Percentiles rank a stretch among this genome's conserved stretches.
phyloP scores from a whole-genome alignment of 257 asterid genomes.

The Nicotiana attenuata region DNA sequence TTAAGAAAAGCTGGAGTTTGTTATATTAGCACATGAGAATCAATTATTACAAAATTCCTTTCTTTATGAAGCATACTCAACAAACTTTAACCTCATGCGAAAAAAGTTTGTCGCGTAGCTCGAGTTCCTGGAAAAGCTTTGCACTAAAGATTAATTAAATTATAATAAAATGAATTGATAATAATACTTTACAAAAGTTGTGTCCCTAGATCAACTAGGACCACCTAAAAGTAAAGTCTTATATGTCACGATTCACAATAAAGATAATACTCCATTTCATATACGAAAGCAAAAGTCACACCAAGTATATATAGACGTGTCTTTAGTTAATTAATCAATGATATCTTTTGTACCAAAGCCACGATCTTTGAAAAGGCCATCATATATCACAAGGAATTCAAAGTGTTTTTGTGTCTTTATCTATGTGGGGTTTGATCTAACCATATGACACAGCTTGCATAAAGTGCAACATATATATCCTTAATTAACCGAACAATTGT shows the following conservation, averaged over 20 bases:
- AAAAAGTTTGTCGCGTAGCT: not conserved
- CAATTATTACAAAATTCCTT: not conserved
- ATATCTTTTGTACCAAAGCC: not conserved
- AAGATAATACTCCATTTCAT: no score
- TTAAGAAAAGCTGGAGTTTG: not conserved
- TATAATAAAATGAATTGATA: not conserved
- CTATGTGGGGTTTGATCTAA: not conserved
- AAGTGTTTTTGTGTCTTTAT: not conserved
- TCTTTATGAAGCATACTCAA: not conserved
- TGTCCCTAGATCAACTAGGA: not conserved
- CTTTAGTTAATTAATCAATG: not conserved
- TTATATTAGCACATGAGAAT: not conserved
- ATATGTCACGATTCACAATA: not conserved
- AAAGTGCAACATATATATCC: not conserved
- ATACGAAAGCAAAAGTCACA: not conserved
- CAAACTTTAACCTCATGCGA: conserved; percentile 8
- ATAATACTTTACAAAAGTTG: not conserved
- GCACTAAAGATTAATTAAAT: not conserved
- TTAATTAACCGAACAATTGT: not conserved
- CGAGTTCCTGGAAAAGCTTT: not conserved
- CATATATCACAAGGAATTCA: not conserved
- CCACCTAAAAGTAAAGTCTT: not conserved
- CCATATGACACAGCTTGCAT: not conserved
- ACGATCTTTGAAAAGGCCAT: not conserved
- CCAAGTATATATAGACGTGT: not conserved